These are phyloP conservation scores for Umbelopsis sp. DNA, from an alignment of 371 early-diverging fungal genomes.

Conservation along the genomic window DNA sequence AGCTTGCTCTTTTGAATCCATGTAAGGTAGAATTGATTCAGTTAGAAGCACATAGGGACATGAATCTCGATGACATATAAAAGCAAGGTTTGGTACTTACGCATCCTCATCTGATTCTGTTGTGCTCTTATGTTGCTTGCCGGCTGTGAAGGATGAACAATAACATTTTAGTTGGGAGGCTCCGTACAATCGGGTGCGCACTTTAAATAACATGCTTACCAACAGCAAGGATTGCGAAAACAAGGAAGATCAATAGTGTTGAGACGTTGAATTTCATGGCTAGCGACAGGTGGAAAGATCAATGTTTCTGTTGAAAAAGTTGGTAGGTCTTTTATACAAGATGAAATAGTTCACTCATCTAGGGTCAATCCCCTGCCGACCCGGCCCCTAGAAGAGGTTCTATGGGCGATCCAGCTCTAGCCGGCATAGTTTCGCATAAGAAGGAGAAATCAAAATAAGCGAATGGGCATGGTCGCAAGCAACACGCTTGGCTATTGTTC, in stretches of 20 bases:
- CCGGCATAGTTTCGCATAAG: neutral
- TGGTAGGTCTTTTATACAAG: neutral
- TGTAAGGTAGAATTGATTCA: no score
- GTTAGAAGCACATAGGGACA: no score
- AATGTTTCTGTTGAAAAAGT: no score
- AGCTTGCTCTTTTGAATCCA: neutral
- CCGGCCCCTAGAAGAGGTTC: neutral
- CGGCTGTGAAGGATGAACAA: no score
- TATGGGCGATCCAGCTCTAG: neutral
- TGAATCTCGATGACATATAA: no score
- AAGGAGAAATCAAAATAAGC: neutral
- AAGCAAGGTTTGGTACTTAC: no score
- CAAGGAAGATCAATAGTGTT: constrained; percentile 1
- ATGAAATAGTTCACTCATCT: neutral
- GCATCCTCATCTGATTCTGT: no score
- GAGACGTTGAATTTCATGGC: neutral
- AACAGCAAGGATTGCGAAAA: neutral
- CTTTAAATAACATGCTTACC: neutral
- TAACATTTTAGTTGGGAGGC: no score
- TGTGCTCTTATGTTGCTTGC: no score
- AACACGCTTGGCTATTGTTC: neutral
- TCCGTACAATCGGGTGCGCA: no score
- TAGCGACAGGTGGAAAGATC: no score
- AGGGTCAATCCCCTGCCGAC: neutral
- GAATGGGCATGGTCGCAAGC: neutral